A percentile compares a stretch with the other conserved stretches of the same genome.
These are phyloP conservation scores for Epichloe typhina DNA, from an alignment of 2,329 filamentous ascomycete species.

Conservation along the genomic window DNA sequence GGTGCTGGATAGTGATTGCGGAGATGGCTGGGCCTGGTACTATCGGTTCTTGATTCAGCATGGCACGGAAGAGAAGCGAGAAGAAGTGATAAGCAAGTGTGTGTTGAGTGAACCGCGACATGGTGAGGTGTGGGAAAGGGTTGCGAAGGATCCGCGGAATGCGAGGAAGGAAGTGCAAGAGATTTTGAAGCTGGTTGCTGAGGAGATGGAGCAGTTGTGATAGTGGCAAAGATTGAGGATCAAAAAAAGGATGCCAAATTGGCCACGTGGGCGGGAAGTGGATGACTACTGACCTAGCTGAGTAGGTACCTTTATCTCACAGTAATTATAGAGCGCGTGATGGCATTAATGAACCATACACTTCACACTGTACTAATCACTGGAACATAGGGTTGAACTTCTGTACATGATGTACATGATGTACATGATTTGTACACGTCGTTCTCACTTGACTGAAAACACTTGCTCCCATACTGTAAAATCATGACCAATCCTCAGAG, in stretches of 20 bases:
- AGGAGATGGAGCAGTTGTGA: slow-evolving; percentile 17
- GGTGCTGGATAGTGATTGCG: slow-evolving; percentile 70
- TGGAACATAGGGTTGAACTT: neutral
- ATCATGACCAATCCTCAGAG: neutral
- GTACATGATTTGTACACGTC: neutral
- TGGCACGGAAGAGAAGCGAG: slow-evolving; percentile 84
- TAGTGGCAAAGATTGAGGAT: too few species aligned
- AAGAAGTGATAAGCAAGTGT: slow-evolving; percentile 72
- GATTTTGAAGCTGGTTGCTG: slow-evolving; percentile 66
- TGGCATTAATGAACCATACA: neutral
- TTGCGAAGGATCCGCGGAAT: slow-evolving; percentile 78
- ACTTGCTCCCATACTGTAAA: neutral
- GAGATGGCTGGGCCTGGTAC: slow-evolving; percentile 97
- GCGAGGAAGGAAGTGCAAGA: slow-evolving; percentile 64
- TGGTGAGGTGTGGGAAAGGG: slow-evolving; percentile 79
- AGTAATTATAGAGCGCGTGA: neutral
- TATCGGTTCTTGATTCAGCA: slow-evolving; percentile 87
- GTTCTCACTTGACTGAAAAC: neutral
- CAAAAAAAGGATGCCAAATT: too few species aligned
- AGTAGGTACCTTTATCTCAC: neutral
- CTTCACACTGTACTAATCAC: neutral
- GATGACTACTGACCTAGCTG: too few species aligned
- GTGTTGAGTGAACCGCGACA: slow-evolving; percentile 76
- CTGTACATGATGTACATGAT: neutral
- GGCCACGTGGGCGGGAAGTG: too few species aligned